A percentile compares a stretch with the other conserved stretches of the same genome.
Conservation (phyloP, 805 yeast species). For the Candida quercuum region DNA sequence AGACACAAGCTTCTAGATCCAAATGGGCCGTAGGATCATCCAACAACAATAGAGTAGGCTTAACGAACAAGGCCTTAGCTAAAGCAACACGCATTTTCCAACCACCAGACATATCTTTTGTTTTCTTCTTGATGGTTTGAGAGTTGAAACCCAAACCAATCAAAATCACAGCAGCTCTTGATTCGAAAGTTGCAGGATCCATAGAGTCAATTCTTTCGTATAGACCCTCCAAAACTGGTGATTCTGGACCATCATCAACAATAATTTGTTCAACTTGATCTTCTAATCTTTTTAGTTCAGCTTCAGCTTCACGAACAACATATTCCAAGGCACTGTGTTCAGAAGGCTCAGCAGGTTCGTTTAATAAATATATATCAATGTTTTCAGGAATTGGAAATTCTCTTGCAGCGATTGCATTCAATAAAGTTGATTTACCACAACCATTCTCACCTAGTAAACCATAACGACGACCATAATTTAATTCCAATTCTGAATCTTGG, state of each 20-base stretch:
- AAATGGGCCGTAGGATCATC: conserved; percentile 99
- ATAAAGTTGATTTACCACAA: conserved; percentile 95
- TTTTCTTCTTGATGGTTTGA: conserved; percentile 81
- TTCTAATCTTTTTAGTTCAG: conserved; percentile 86
- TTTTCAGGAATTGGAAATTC: conserved; percentile 93
- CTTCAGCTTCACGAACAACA: conserved; percentile 95
- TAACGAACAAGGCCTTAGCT: conserved; percentile 95
- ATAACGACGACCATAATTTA: conserved; percentile 95
- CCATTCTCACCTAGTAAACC: conserved; percentile 98
- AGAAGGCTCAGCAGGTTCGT: conserved; percentile 96
- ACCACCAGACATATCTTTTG: conserved; percentile 99
- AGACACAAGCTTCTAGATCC: conserved; percentile 98
- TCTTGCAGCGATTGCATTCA: conserved; percentile 90
- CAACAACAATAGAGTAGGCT: conserved; percentile 88
- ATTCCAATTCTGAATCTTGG: conserved; percentile 87
- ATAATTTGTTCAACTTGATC: conserved; percentile 85
- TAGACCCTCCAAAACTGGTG: conserved; percentile 74
- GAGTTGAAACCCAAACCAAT: conserved; percentile 96
- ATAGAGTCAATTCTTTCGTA: conserved; percentile 93
- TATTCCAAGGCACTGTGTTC: conserved; percentile 91
- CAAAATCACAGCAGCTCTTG: conserved; percentile 91
- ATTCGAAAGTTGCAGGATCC: conserved; percentile 95
- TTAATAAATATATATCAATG: conserved; percentile 87
- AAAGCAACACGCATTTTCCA: conserved; percentile 99
- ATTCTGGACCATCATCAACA: conserved; percentile 91